phyloP scores from a whole-genome alignment of 495 filamentous ascomycete species.

The Aspergillus sparsus region DNA sequence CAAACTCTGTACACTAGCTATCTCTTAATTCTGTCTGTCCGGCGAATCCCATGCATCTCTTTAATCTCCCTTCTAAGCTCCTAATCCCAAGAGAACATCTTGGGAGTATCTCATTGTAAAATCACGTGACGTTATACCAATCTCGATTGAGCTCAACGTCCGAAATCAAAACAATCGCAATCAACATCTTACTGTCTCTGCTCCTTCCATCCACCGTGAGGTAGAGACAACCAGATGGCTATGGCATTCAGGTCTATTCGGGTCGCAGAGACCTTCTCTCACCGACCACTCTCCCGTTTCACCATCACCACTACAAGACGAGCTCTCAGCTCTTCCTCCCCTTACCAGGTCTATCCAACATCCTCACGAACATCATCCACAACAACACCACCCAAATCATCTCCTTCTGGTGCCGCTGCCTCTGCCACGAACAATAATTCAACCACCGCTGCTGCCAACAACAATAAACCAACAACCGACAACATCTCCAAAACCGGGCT shows the following conservation, averaged over 20 bases:
- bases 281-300: slow-evolving; percentile 16
- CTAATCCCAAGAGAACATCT: neutral
- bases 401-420: slow-evolving; percentile 19
- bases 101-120: neutral
- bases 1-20: slow-evolving; percentile 18
- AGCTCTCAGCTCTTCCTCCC: neutral
- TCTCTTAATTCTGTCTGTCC: slow-evolving; percentile 2
- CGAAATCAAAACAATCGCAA: slow-evolving; percentile 3
- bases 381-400: neutral
- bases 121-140: slow-evolving; percentile 24
- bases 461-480: slow-evolving; percentile 40
- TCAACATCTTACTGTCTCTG: slow-evolving; percentile 11
- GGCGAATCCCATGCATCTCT: neutral
- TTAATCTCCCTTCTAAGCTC: neutral
- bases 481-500: slow-evolving; percentile 56
- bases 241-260: slow-evolving; percentile 20
- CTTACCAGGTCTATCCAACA: neutral
- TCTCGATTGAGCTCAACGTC: slow-evolving; percentile 8
- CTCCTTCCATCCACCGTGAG: neutral
- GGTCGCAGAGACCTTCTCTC: slow-evolving; percentile 17
- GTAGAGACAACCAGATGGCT: neutral
- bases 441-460: slow-evolving; percentile 32
- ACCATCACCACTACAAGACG: slow-evolving; percentile 18
- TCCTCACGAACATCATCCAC: slow-evolving; percentile 19
- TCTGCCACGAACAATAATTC: slow-evolving; percentile 22